A percentile compares a stretch with the other conserved stretches of the same genome.
Conservation (phyloP, 352 stramenopile genomes). For the Pythium volutum region DNA sequence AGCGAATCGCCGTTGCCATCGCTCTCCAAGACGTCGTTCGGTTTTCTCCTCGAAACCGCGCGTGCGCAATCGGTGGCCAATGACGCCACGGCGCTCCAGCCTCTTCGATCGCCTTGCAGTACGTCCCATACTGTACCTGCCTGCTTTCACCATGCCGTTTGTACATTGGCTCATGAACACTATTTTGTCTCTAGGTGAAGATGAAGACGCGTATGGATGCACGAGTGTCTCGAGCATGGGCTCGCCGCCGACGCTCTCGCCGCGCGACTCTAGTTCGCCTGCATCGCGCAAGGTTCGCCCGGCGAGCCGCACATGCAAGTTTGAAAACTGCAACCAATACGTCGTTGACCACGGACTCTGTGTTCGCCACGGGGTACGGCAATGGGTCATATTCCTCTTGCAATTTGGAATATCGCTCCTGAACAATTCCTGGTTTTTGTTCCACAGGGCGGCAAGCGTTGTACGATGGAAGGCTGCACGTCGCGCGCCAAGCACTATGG, state of each 20-base stretch:
- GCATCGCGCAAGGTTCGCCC: slow-evolving; percentile 26
- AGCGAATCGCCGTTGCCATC: slow-evolving; percentile 9
- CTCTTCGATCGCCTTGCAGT: slow-evolving; percentile 9
- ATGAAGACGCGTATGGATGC: slow-evolving; percentile 6
- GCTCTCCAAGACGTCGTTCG: slow-evolving; percentile 48
- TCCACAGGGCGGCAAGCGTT: slow-evolving; percentile 58
- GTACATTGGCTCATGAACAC: too few species aligned
- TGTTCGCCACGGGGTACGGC: slow-evolving; percentile 57
- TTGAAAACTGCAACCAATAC: slow-evolving; percentile 65
- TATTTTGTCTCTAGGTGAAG: slow-evolving; percentile 3
- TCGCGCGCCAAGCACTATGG: slow-evolving; percentile 70
- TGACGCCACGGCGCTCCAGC: slow-evolving; percentile 4
- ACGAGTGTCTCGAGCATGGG: slow-evolving; percentile 1
- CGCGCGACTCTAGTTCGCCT: not conserved
- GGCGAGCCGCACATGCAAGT: slow-evolving; percentile 60
- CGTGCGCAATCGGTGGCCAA: slow-evolving; percentile 9
- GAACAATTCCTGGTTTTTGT: not conserved
- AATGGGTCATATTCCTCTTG: too few species aligned
- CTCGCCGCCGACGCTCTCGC: slow-evolving; percentile 5
- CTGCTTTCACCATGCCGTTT: not conserved
- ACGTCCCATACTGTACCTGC: too few species aligned
- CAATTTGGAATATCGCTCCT: too few species aligned
- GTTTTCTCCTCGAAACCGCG: slow-evolving; percentile 60
- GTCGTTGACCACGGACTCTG: slow-evolving; percentile 70
- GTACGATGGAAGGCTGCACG: slow-evolving; percentile 47